phyloP scores from a whole-genome alignment of 306 rosid species.

The Cicer arietinum region DNA sequence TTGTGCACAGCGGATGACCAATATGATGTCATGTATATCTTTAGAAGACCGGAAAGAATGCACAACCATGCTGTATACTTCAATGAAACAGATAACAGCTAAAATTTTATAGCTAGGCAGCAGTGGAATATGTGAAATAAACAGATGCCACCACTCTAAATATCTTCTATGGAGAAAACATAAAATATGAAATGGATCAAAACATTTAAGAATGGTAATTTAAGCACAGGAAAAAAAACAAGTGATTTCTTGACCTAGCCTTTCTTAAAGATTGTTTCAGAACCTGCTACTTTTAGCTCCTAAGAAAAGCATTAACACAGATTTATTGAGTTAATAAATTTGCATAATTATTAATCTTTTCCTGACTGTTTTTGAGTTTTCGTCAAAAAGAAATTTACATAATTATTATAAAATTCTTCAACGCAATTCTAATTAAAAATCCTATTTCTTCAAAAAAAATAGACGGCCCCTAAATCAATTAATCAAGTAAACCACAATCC shows the following conservation, averaged over 20 bases:
- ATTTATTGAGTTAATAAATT: background rate
- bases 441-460: conserved; percentile 4
- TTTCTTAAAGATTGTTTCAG: background rate
- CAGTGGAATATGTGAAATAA: conserved; percentile 25
- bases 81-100: background rate
- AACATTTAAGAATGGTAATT: background rate
- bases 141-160: background rate
- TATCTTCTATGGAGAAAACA: background rate
- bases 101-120: conserved; percentile 8
- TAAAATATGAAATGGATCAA: conserved; percentile 19
- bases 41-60: background rate
- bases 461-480: background rate
- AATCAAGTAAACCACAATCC: conserved; percentile 23
- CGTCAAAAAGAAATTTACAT: background rate
- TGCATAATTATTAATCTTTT: background rate
- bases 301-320: background rate
- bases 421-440: background rate
- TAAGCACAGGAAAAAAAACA: background rate
- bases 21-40: background rate
- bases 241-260: background rate
- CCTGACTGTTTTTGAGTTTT: background rate
- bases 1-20: background rate
- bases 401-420: background rate
- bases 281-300: conserved; percentile 1
- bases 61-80: background rate